phyloP scores from a whole-genome alignment of 352 stramenopile species.

The Globisporangium solare region DNA sequence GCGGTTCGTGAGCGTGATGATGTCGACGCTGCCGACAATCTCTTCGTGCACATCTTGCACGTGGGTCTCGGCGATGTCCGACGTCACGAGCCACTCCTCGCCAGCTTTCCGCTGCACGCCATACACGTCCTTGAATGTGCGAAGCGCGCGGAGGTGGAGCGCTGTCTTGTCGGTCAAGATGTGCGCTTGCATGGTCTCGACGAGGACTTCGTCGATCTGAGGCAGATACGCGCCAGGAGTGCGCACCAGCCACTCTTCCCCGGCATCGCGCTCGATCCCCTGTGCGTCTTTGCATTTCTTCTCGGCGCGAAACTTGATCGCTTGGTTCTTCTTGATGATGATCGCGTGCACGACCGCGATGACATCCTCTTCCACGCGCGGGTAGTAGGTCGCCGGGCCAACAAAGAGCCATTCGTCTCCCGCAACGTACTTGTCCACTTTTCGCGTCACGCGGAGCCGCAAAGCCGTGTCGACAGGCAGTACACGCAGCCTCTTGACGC shows the following conservation, averaged over 20 bases:
- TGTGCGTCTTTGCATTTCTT: slow-evolving; percentile 78
- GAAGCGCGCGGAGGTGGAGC: slow-evolving; percentile 57
- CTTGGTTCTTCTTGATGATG: slow-evolving; percentile 77
- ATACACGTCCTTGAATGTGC: slow-evolving; percentile 78
- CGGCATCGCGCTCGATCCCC: slow-evolving; percentile 51
- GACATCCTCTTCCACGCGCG: slow-evolving; percentile 69
- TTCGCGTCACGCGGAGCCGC: slow-evolving; percentile 55
- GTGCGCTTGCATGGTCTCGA: slow-evolving; percentile 53
- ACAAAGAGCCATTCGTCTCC: slow-evolving; percentile 79
- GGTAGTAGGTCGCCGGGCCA: slow-evolving; percentile 68
- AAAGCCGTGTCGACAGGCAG: slow-evolving; percentile 61
- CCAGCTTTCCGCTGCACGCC: slow-evolving; percentile 60
- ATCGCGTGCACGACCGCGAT: slow-evolving; percentile 45
- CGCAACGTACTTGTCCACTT: slow-evolving; percentile 46
- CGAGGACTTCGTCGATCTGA: slow-evolving; percentile 68
- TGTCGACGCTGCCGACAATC: slow-evolving; percentile 48
- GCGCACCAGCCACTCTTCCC: slow-evolving; percentile 79
- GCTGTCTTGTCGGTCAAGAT: slow-evolving; percentile 64
- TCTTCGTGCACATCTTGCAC: slow-evolving; percentile 77
- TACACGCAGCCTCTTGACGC: slow-evolving; percentile 49
- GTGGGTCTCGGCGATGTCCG: slow-evolving; percentile 67
- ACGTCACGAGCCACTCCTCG: slow-evolving; percentile 77
- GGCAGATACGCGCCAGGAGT: slow-evolving; percentile 66
- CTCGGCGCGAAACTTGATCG: slow-evolving; percentile 73
- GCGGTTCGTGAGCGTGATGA: slow-evolving; percentile 72